Evolutionary conservation across 2,329 filamentous ascomycete genomes (phyloP).

Genomic region (Pseudogymnoascus sp.): DNA sequence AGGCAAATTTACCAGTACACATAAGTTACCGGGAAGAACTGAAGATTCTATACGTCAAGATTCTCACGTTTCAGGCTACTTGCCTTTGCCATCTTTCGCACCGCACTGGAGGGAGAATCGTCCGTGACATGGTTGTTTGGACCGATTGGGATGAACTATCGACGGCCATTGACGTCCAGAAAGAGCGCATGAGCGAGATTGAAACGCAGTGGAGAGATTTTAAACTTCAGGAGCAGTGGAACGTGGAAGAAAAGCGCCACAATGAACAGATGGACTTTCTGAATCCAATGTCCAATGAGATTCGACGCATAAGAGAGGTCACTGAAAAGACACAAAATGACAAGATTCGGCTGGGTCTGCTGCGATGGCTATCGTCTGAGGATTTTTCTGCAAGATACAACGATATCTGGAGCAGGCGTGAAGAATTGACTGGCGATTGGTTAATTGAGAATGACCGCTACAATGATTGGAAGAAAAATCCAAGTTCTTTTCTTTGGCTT

Average conservation of each 20-base stretch:
- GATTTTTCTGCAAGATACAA: slow-evolving; percentile 14
- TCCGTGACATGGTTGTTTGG: slow-evolving; percentile 10
- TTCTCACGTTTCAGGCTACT: slow-evolving; percentile 15
- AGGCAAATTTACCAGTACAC: not conserved
- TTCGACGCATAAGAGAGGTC: not conserved
- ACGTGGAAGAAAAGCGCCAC: not conserved
- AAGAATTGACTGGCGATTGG: slow-evolving; percentile 10
- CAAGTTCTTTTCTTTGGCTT: slow-evolving; percentile 13
- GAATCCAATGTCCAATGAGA: slow-evolving; percentile 3
- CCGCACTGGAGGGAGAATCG: not conserved
- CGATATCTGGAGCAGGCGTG: not conserved
- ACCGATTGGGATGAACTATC: slow-evolving; percentile 12
- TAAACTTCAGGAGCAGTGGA: not conserved
- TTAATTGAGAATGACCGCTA: slow-evolving; percentile 11
- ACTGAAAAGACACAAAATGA: slow-evolving; percentile 8
- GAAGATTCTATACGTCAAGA: slow-evolving; percentile 12
- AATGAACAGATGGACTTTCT: not conserved
- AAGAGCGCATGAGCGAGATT: not conserved
- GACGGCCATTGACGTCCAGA: not conserved
- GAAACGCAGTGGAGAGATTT: not conserved
- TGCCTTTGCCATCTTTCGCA: slow-evolving; percentile 11
- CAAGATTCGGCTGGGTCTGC: not conserved
- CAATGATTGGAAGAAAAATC: slow-evolving; percentile 7
- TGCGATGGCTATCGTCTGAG: slow-evolving; percentile 11
- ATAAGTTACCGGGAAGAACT: slow-evolving; percentile 11